Percentiles rank a stretch among this genome's conserved stretches.
These are phyloP conservation scores for Diplodia intermedia DNA, from an alignment of 2,329 filamentous ascomycete genomes.

Conservation along the genomic window DNA sequence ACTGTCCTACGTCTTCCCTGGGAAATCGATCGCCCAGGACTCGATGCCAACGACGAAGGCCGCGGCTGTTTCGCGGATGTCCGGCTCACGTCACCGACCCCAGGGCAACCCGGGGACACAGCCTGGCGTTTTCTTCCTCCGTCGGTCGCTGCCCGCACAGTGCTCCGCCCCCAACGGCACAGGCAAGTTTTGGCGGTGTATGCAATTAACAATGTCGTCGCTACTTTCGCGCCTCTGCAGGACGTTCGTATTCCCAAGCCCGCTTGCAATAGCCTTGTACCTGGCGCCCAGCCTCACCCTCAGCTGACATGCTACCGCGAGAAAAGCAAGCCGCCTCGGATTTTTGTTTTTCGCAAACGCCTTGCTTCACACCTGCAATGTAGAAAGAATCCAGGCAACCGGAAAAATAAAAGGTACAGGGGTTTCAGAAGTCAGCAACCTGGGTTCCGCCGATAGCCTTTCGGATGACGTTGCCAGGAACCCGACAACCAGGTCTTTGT, in stretches of 20 bases:
- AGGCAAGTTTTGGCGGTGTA: conserved; percentile 24
- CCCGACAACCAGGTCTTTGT: conserved; percentile 28
- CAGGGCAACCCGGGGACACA: neutral
- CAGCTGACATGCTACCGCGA: conserved; percentile 5
- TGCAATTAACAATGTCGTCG: conserved; percentile 20
- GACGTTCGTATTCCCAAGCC: conserved; percentile 14
- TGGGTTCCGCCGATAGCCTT: neutral
- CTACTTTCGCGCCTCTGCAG: conserved; percentile 30
- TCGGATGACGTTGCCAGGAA: neutral
- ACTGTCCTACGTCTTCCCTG: conserved; percentile 21
- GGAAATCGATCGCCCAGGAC: conserved; percentile 18
- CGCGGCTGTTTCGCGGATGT: conserved; percentile 26
- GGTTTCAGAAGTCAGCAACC: neutral
- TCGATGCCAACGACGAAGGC: conserved; percentile 12
- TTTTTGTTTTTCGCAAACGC: conserved; percentile 1
- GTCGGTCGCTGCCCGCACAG: neutral
- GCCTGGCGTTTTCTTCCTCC: conserved; percentile 6
- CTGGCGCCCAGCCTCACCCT: conserved; percentile 1
- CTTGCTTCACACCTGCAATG: conserved; percentile 7
- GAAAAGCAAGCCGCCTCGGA: conserved; percentile 1
- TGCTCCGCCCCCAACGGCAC: conserved; percentile 5
- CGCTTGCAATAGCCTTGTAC: conserved; percentile 1
- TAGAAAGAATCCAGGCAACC: neutral
- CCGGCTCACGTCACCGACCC: conserved; percentile 20
- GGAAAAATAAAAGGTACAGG: neutral